Conservation (phyloP, 2,329 filamentous ascomycete genomes). For the Colletotrichum gigasporum region DNA sequence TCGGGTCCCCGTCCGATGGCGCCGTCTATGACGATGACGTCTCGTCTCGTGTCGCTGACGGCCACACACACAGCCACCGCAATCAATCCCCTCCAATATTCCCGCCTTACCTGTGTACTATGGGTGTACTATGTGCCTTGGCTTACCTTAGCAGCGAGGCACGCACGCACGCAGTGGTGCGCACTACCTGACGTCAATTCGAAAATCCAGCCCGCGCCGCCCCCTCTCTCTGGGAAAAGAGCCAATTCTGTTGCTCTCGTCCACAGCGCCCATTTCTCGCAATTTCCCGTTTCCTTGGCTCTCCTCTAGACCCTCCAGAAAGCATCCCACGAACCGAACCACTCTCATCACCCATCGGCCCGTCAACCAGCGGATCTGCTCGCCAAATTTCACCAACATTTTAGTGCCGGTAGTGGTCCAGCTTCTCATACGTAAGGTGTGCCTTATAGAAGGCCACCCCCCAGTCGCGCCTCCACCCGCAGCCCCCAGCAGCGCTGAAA, state of each 20-base stretch:
- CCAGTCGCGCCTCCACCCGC: neutral
- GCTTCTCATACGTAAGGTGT: neutral
- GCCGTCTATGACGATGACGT: conserved; percentile 21
- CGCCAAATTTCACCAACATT: neutral
- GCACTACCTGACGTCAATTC: conserved; percentile 3
- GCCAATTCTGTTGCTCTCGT: too few species aligned
- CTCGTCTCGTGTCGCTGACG: neutral
- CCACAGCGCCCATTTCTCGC: too few species aligned
- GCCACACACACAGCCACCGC: conserved; percentile 12
- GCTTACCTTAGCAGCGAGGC: too few species aligned
- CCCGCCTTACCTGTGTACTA: too few species aligned
- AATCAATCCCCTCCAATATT: neutral
- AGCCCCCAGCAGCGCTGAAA: conserved; percentile 9
- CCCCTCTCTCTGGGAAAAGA: too few species aligned
- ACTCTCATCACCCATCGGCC: neutral
- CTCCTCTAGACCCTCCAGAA: neutral
- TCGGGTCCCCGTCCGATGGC: conserved; percentile 1
- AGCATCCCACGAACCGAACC: conserved; percentile 1
- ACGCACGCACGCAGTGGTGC: too few species aligned
- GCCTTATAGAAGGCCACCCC: neutral
- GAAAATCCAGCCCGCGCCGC: neutral
- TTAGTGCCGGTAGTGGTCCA: neutral
- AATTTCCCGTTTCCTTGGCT: neutral
- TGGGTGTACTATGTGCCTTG: too few species aligned
- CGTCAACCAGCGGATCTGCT: conserved; percentile 18